phyloP scores from a whole-genome alignment of 2,329 filamentous ascomycete species.

The Incumbomyces delicatus region DNA sequence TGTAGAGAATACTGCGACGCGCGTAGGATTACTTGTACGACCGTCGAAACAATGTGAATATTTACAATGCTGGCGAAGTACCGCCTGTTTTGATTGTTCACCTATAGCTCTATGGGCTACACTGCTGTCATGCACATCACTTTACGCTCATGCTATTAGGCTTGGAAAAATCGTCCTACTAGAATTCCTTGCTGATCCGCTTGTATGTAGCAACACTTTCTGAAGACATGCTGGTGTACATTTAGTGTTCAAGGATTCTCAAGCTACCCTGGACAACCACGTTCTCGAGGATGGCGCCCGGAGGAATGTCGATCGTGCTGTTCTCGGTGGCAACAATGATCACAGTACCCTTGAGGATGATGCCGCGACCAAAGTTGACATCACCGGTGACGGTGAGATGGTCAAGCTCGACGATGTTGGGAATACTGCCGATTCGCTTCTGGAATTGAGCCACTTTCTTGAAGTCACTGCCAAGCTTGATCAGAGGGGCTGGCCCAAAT shows the following conservation, averaged over 20 bases:
- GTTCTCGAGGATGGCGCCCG: conserved; percentile 94
- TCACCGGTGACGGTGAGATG: conserved; percentile 96
- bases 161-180: no score
- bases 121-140: no score
- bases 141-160: no score
- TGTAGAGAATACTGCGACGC: no score
- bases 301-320: conserved; percentile 94
- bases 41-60: no score
- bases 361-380: conserved; percentile 90
- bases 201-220: background rate
- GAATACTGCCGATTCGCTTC: conserved; percentile 42
- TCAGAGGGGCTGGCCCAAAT: conserved; percentile 91
- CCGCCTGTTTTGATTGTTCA: no score
- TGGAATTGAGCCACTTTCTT: conserved; percentile 89
- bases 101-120: no score
- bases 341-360: conserved; percentile 87
- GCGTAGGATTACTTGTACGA: no score
- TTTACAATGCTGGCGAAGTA: no score
- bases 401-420: conserved; percentile 41
- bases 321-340: conserved; percentile 98
- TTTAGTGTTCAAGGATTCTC: conserved; percentile 58
- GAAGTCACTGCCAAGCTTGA: conserved; percentile 98
- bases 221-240: conserved; percentile 1
- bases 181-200: no score
- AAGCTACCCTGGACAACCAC: conserved; percentile 97